These are phyloP conservation scores for Cercophora samala DNA, from an alignment of 495 filamentous ascomycete species.

Conservation along the genomic window DNA sequence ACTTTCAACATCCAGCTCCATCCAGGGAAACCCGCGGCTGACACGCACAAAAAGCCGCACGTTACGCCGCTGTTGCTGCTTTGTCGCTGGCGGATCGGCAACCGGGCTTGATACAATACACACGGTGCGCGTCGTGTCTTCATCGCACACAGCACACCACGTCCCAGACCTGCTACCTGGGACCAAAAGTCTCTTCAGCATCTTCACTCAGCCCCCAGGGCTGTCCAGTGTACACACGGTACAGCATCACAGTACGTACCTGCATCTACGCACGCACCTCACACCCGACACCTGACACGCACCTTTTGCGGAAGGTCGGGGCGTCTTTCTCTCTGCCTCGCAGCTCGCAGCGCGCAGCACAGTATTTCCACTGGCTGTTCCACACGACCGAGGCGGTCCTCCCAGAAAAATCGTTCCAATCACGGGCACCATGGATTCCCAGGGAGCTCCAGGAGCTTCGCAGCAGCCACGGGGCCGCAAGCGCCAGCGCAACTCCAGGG, in stretches of 20 bases:
- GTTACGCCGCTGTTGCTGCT: neutral
- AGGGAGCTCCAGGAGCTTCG: constrained; percentile 21
- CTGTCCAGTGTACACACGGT: neutral
- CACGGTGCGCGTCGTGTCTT: neutral
- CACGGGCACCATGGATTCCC: constrained; percentile 25
- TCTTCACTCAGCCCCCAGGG: no score
- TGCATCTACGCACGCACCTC: neutral
- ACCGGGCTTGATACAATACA: neutral
- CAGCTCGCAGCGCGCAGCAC: constrained; percentile 1
- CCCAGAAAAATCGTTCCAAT: constrained; percentile 11
- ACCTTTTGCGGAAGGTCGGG: neutral
- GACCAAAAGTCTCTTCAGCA: neutral
- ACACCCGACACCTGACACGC: neutral
- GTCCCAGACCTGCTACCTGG: no score
- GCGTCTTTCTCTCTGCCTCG: neutral
- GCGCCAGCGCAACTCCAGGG: constrained; percentile 27
- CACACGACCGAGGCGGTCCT: neutral
- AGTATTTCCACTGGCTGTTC: constrained; percentile 13
- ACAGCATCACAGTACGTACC: neutral
- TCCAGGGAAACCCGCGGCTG: neutral
- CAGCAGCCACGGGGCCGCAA: constrained; percentile 34
- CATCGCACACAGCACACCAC: neutral
- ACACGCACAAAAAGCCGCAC: neutral
- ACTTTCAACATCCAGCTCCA: neutral
- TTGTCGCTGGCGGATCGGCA: neutral